Evolutionary conservation across 2,329 filamentous ascomycete species (phyloP), one percentile per base, ranked within the genome.

Genomic region (Metarhizium brunneum): DNA sequence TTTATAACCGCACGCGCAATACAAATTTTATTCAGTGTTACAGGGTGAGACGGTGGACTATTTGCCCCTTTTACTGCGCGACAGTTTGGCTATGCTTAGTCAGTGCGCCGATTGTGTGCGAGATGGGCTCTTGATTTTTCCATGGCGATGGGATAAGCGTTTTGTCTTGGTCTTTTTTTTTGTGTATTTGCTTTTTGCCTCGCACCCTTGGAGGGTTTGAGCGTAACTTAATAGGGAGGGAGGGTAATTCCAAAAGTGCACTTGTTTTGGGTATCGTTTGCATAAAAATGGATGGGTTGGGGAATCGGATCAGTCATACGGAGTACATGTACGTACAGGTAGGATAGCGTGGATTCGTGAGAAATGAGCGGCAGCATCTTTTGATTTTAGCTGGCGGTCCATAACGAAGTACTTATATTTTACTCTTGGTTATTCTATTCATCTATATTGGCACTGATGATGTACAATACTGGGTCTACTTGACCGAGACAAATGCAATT

Each of bases 401-500:
- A 43, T 42, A 47, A 20, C 8, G 42, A 35, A 36, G 18, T 4
- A 5, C 18, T 13, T 48, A 47, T 4, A 8, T 47, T 48, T 48
- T 48, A 48, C 25, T 48, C 45, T 14, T 30, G 4, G 3, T 48
- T 16, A 11, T 14, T 30, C 20, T 48, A 29, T 30, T 13, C 45
- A 48, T 48, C 45, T 30, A 30, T 10, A 25, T 40, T 13, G 11
- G 11, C 13, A 5, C 13, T 16, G 11, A 14, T 40, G 11, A 11
- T 40, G 11, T 40, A 14, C 38, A 14, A 29, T 14, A 50, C 48
- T 29, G 29, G 29, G 43, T 48, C 71, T 70, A 87, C 69, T 87
- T 88, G 13, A 88, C 82, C 1, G 74, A 75, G 52, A 88, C 71
- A 63, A 88, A 87, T 0, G 80, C 84, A 52, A 88, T 75, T 2